Base-by-base conservation (phyloP, 2,329 filamentous ascomycete genomes). In the Fusarium praegraminearum region DNA sequence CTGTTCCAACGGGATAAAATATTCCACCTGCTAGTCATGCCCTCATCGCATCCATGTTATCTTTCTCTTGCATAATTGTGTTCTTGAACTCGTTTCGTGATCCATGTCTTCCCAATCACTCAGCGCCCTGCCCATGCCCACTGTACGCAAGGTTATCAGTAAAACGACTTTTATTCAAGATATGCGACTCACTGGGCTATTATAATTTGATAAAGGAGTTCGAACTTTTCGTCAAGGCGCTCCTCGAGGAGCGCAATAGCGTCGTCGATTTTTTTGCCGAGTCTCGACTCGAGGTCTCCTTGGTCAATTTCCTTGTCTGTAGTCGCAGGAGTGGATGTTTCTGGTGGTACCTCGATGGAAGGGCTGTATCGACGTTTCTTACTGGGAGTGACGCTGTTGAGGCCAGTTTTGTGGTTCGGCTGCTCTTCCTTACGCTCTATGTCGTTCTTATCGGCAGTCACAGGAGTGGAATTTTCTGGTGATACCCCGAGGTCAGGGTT, bases 351-450 rank as follows among this genome's bases (percentile, higher is more conserved):
- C 28, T 10, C 28, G 28, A 12, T 11, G 28, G 10, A 11, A 30
- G 28, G 28, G 5, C 11, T 12, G 28, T 1, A 30, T 30, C 1
- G 28, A 26, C 10, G 10, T 30, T 30, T 5, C 28, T 30, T 11
- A 5, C 4, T 30, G 28, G 28, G 11, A 30, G 4, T 1, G 11
- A 30, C 11, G 3, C 1, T 11, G 28, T 12, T 1, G 28, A 11
- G 28, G 28, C 1, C 11, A 0, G 28, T 30, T 30, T 30, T 30
- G 1, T 3, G 28, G 28, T 1, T 30, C 28, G 28, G 10, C 11
- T 12, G 28, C 28, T 1, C 28, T 30, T 30, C 28, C 1, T 30
- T 10, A 12, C 10, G 4, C 28, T 30, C 28, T 4, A 12, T 1
- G 20, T 22, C 20, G 20, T 22, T 22, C 20, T 22, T 2, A 22